Base-by-base conservation (phyloP, 106 monocot genomes). In the Dendrobium nobile region DNA sequence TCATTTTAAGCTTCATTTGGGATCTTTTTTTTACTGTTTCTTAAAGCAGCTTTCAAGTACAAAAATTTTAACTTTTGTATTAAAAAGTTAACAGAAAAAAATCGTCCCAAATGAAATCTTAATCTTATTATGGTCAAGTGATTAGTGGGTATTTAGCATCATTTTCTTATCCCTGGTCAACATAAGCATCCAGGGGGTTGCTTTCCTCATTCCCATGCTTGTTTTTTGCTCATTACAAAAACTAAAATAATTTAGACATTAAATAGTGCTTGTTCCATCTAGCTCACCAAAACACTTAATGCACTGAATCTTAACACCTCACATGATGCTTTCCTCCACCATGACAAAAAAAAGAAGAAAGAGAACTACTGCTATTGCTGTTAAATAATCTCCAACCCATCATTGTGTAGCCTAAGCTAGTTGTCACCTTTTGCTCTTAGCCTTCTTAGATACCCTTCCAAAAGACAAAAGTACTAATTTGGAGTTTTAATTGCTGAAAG, bases 271-370 rank as follows among this genome's bases (percentile, higher is more conserved):
- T 20, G n/a, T 7, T 64, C 26, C 26, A 64, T 64, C 7, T 64
- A 22, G 64, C 64, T 64, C 64, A 64, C 22, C 22, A 64, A 26
- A 64, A 51, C 51, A 64, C 20, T 26, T 22, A 5, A 59, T 64
- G 64, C 64, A 64, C 4, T 64, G 64, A 64, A 64, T 64, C 64
- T 64, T 64, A 64, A 64, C 64, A 64, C 22, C 64, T 64, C 64
- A 64, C 51, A 64, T 64, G 26, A 64, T 64, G 20, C 64, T 64
- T 26, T 64, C 64, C 22, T 64, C 64, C 64, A 22, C 64, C 64
- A 64, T 22, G 64, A 26, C 64, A 10, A 51, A 51, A 51, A 51
- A 13, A 51, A 51, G 2, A 59, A 4, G 17, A 59, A 59, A 59
- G 64, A 8, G 22, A 22, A 26, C n/a, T 64, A 24, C 22, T 64